Evolutionary conservation across 345 rosid species (phyloP).

Genomic region (Pugionium cornutum): DNA sequence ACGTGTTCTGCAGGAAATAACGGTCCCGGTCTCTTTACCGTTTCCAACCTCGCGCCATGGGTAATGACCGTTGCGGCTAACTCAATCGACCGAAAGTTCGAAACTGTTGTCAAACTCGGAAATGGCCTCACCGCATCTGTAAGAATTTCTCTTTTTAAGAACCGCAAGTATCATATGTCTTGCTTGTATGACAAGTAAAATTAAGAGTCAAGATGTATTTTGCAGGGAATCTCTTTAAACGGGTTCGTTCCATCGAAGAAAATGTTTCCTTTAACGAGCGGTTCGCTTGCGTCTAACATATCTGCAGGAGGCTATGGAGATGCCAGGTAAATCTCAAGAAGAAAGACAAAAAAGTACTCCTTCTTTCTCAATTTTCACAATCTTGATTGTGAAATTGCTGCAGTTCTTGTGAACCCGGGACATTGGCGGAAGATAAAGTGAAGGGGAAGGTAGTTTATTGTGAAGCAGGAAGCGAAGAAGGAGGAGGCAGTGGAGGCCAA

Average conservation of each 20-base stretch:
- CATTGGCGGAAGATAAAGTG: conserved; percentile 54
- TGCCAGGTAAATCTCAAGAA: conserved; percentile 43
- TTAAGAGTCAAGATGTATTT: background rate
- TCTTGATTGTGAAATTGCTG: background rate
- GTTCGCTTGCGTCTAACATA: conserved; percentile 54
- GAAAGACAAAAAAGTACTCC: background rate
- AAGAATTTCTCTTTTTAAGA: conserved; percentile 18
- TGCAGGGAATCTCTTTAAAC: conserved; percentile 70
- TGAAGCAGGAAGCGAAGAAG: conserved; percentile 33
- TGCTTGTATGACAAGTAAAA: conserved; percentile 4
- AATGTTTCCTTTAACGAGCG: conserved; percentile 66
- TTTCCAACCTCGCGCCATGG: conserved; percentile 85
- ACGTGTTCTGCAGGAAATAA: conserved; percentile 72
- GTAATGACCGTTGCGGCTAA: conserved; percentile 76
- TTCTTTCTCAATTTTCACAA: background rate
- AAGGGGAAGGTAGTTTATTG: conserved; percentile 74
- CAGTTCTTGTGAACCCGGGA: conserved; percentile 67
- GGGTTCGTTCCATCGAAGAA: conserved; percentile 52
- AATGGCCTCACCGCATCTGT: conserved; percentile 51
- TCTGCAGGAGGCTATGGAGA: conserved; percentile 45
- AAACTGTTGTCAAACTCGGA: conserved; percentile 57
- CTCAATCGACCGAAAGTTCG: conserved; percentile 61
- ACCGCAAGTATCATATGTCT: conserved; percentile 8
- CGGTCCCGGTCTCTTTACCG: conserved; percentile 54
- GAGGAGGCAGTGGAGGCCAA: conserved; percentile 44